A percentile compares a stretch with the other conserved stretches of the same genome.
Evolutionary conservation across 352 stramenopile species (phyloP).

Genomic region (Pythium sukuiense): DNA sequence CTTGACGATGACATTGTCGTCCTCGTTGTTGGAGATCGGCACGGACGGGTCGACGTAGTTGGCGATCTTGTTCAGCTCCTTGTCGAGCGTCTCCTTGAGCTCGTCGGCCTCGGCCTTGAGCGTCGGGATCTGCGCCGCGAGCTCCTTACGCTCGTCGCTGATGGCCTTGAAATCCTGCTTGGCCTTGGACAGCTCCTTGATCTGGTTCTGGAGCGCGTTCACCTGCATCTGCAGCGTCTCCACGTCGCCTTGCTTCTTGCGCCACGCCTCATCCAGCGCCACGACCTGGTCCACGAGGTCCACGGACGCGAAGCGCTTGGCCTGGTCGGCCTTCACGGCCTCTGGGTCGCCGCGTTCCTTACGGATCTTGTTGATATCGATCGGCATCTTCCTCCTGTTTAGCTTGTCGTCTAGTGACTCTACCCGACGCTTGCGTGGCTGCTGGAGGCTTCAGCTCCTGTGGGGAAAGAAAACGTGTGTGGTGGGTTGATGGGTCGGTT

Average conservation of each 20-base stretch:
- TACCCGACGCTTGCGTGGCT: not conserved
- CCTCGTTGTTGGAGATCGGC: conserved; percentile 96
- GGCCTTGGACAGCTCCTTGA: conserved; percentile 88
- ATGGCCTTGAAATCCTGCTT: conserved; percentile 87
- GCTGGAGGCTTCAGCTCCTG: no score
- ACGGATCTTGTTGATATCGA: conserved; percentile 98
- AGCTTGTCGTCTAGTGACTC: not conserved
- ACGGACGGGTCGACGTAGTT: conserved; percentile 97
- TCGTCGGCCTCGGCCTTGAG: conserved; percentile 82
- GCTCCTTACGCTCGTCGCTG: conserved; percentile 76
- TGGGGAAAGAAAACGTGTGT: conserved; percentile 2
- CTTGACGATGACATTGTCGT: conserved; percentile 94
- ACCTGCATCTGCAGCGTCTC: conserved; percentile 88
- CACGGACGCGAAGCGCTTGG: conserved; percentile 92
- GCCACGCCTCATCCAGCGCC: conserved; percentile 90
- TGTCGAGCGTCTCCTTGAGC: conserved; percentile 74
- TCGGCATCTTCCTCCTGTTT: conserved; percentile 83
- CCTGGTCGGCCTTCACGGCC: conserved; percentile 91
- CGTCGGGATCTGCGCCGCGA: conserved; percentile 64
- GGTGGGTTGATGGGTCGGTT: not conserved
- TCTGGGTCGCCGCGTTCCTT: conserved; percentile 96
- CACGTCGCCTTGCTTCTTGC: conserved; percentile 83
- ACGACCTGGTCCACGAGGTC: conserved; percentile 96
- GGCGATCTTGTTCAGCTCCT: conserved; percentile 91
- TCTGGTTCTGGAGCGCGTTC: conserved; percentile 83